A percentile compares a stretch with the other conserved stretches of the same genome.
Evolutionary conservation across 306 rosid species (phyloP).

Genomic region (Geum urbanum): DNA sequence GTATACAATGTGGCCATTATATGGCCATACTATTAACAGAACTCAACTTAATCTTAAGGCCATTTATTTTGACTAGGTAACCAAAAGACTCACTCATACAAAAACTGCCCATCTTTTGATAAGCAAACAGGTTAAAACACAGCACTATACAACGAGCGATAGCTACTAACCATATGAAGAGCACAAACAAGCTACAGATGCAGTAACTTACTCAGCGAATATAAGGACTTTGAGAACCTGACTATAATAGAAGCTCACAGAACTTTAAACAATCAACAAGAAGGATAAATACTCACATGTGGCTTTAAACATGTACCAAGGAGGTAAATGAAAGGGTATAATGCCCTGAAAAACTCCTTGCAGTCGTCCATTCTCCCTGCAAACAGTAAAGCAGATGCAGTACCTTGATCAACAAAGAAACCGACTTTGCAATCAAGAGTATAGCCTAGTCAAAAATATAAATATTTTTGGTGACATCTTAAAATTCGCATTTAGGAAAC

Average conservation of each 20-base stretch:
- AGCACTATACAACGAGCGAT: neutral
- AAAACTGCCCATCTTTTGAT: neutral
- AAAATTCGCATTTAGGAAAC: neutral
- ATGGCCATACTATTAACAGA: neutral
- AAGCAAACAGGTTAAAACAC: neutral
- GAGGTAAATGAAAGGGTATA: constrained; percentile 63
- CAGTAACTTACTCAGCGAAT: neutral
- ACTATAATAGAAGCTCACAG: neutral
- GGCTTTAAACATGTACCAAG: constrained; percentile 88
- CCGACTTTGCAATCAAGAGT: neutral
- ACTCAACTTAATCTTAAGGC: neutral
- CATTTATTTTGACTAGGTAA: neutral
- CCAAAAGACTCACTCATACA: neutral
- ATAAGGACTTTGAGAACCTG: neutral
- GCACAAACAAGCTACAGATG: neutral
- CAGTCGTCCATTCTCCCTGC: constrained; percentile 73
- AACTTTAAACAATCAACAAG: neutral
- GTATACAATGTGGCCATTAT: neutral
- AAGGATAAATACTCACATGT: constrained; percentile 53
- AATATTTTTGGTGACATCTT: neutral
- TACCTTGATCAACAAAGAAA: constrained; percentile 6
- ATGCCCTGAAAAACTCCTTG: constrained; percentile 54
- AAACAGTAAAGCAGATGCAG: constrained; percentile 26
- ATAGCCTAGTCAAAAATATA: neutral
- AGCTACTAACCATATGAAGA: neutral